Evolutionary conservation across 768 basidiomycete genomes (phyloP).

Genomic region (Lentinula edodes): DNA sequence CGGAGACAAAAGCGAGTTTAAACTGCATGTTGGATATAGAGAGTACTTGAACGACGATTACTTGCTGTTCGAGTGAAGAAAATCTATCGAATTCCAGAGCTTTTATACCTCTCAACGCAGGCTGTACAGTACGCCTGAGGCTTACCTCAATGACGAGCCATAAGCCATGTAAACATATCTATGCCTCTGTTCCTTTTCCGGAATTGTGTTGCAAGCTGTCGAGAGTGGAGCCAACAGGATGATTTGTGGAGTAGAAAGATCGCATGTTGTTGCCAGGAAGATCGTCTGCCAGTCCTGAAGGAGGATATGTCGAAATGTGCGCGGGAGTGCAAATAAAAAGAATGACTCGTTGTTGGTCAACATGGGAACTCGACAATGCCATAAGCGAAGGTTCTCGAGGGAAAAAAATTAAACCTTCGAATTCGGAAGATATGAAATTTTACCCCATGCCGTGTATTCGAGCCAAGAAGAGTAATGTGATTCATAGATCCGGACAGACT

Average conservation of each 20-base stretch:
- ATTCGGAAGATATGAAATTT: not conserved
- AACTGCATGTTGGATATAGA: not conserved
- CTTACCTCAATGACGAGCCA: not conserved
- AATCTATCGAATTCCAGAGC: not conserved
- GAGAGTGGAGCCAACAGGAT: not conserved
- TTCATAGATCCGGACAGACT: not conserved
- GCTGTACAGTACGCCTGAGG: not conserved
- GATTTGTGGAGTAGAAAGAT: not conserved
- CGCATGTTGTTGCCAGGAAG: not conserved
- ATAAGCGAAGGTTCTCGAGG: not conserved
- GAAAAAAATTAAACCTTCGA: not conserved
- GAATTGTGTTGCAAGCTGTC: not conserved
- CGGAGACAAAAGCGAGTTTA: conserved; percentile 2
- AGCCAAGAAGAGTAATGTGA: not conserved
- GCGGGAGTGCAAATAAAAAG: not conserved
- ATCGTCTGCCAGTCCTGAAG: not conserved
- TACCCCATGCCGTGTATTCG: not conserved
- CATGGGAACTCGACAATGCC: not conserved
- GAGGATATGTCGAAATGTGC: not conserved
- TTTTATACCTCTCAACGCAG: not conserved
- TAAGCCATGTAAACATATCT: not conserved
- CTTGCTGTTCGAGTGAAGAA: not conserved
- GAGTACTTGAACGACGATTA: conserved; percentile 3
- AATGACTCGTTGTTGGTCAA: not conserved
- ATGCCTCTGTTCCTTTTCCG: not conserved